Evolutionary conservation across 345 rosid genomes (phyloP), one percentile per base, ranked within the genome.

Genomic region (Tarenaya hassleriana): DNA sequence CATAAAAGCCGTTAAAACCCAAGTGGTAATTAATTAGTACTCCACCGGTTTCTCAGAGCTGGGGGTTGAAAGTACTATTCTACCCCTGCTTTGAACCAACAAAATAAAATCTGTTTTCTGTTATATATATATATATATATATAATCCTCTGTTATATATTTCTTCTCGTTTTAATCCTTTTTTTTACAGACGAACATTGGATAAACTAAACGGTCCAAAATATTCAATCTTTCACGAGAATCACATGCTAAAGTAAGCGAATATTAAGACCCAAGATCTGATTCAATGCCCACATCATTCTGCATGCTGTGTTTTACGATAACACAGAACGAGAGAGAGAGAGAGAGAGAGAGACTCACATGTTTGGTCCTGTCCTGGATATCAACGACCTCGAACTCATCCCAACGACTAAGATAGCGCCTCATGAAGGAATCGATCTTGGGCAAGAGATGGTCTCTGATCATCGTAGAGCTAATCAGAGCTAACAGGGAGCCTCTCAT

Each of bases 351-450:
- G 15, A 10, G 15, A 37, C 3, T 37, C 15, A 80, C 97, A 84
- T 83, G 78, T 51, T 81, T 83, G 73, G 88, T 79, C 67, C 69
- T 81, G 11, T 74, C 79, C 49, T 86, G 97, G 56, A 89, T 79
- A 67, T 89, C 83, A 50, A 89, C 67, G 51, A 52, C 52, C 63
- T 64, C 52, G 56, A 50, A 19, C 34, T 37, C 53, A 65, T 73
- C 57, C 95, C 86, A 86, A 37, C 72, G 60, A 55, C 59, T 10
- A 61, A 89, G 82, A 68, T 67, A 80, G 29, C 69, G 56, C 69
- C 81, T 73, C 77, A 86, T 72, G 60, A 79, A 67, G 29, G 56
- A 54, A 49, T 83, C 95, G 2, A 83, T 73, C 47, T 80, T 81
- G 1, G 77, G 84, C 64, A 86, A 35, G 32, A 79, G 81, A 3